phyloP scores from a whole-genome alignment of 2,329 filamentous ascomycete genomes.

The Knoxdaviesia capensis region DNA sequence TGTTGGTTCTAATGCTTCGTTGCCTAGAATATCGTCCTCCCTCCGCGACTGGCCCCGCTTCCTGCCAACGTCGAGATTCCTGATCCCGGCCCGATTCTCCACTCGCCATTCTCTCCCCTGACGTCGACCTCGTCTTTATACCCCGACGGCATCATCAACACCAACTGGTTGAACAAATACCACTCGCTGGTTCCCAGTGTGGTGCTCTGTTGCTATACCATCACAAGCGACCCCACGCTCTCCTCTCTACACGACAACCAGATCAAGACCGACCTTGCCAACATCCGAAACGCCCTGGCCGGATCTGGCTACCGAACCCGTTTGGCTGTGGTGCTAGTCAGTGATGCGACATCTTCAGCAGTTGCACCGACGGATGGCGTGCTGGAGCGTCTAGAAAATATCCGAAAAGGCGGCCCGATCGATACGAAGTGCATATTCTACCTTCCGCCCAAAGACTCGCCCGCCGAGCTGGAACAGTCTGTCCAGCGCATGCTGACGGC shows the following conservation, averaged over 20 bases:
- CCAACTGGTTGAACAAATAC: constrained; percentile 74
- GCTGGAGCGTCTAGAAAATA: constrained; percentile 53
- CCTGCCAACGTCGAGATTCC: constrained; percentile 28
- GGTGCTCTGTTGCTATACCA: constrained; percentile 61
- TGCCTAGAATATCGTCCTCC: constrained; percentile 30
- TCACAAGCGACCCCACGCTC: constrained; percentile 52
- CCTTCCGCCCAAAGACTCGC: constrained; percentile 52
- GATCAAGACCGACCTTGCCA: constrained; percentile 71
- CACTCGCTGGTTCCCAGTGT: constrained; percentile 66
- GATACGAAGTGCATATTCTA: constrained; percentile 78
- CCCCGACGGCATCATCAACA: constrained; percentile 72
- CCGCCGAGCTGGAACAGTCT: constrained; percentile 52
- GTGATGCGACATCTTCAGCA: constrained; percentile 35
- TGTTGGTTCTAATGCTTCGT: too few relatives aligned
- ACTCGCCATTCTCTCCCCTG: constrained; percentile 81
- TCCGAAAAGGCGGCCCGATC: constrained; percentile 59
- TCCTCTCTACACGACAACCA: constrained; percentile 69
- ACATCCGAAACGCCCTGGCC: constrained; percentile 45
- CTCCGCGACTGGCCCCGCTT: constrained; percentile 33
- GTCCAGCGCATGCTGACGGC: constrained; percentile 52
- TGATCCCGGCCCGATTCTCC: constrained; percentile 36
- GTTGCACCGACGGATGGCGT: constrained; percentile 30
- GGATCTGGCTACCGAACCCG: constrained; percentile 59
- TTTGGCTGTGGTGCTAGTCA: constrained; percentile 58
- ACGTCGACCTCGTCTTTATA: constrained; percentile 68